Evolutionary conservation across 1,284 basidiomycete genomes (phyloP).

Genomic region (Ustilago vetiveriae): DNA sequence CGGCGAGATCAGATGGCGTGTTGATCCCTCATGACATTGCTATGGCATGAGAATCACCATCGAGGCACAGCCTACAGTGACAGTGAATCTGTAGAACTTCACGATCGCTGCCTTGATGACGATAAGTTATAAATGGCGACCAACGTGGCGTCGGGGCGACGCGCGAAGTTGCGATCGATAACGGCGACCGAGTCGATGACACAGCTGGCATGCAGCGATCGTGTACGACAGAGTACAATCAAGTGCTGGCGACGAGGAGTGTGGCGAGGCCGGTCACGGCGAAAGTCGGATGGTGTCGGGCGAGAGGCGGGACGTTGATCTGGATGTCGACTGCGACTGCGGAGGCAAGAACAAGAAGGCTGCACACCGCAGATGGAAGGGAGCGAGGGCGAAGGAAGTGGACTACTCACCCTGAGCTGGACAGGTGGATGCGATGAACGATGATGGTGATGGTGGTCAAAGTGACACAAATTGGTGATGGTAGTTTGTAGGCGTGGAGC

Average conservation of each 20-base stretch:
- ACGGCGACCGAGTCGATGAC: no score
- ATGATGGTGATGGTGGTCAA: constrained; percentile 25
- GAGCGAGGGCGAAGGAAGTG: neutral
- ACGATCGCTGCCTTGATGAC: no score
- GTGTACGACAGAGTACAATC: no score
- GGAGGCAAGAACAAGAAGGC: neutral
- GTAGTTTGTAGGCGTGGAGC: constrained; percentile 20
- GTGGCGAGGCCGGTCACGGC: neutral
- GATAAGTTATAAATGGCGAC: no score
- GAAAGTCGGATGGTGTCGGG: constrained; percentile 5
- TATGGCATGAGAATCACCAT: no score
- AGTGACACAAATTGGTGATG: constrained; percentile 26
- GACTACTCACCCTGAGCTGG: constrained; percentile 31
- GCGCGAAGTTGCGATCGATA: no score
- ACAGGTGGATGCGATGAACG: constrained; percentile 29
- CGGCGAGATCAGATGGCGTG: no score
- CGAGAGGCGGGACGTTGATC: neutral
- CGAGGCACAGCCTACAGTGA: no score
- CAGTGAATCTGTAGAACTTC: no score
- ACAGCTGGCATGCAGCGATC: no score
- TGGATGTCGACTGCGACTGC: constrained; percentile 16
- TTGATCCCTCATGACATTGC: no score
- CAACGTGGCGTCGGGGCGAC: no score
- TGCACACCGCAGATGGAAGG: neutral
- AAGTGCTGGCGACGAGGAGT: neutral